Evolutionary conservation across 495 filamentous ascomycete genomes (phyloP).

Genomic region (Hyaloscypha variabilis): DNA sequence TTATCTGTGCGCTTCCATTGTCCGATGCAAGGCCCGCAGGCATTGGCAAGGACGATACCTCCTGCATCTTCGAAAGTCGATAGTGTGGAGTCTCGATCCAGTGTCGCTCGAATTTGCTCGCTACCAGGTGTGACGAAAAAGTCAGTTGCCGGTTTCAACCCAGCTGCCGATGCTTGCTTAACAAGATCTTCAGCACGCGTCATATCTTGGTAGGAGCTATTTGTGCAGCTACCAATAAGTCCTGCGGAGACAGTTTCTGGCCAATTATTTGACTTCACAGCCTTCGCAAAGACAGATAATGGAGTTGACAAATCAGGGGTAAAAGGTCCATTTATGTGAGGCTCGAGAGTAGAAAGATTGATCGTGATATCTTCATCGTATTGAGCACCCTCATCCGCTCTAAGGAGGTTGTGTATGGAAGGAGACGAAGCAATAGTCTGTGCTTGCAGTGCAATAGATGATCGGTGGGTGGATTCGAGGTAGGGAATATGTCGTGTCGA

Average conservation of each 20-base stretch:
- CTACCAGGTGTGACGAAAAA: slow-evolving; percentile 97
- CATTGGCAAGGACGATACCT: slow-evolving; percentile 89
- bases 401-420: slow-evolving; percentile 59
- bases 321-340: slow-evolving; percentile 96
- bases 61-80: slow-evolving; percentile 86
- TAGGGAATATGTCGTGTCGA: slow-evolving; percentile 73
- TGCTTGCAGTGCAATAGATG: slow-evolving; percentile 67
- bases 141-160: slow-evolving; percentile 82
- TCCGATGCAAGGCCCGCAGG: slow-evolving; percentile 80
- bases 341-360: slow-evolving; percentile 86
- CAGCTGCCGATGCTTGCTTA: slow-evolving; percentile 83
- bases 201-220: slow-evolving; percentile 99
- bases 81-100: slow-evolving; percentile 83
- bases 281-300: slow-evolving; percentile 81
- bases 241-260: slow-evolving; percentile 88
- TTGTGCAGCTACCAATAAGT: slow-evolving; percentile 96
- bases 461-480: slow-evolving; percentile 79
- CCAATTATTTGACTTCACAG: slow-evolving; percentile 84
- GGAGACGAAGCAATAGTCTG: slow-evolving; percentile 49
- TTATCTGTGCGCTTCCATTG: slow-evolving; percentile 94
- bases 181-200: slow-evolving; percentile 89
- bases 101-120: slow-evolving; percentile 93
- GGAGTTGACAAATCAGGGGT: slow-evolving; percentile 95
- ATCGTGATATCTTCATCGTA: slow-evolving; percentile 95
- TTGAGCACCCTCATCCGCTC: slow-evolving; percentile 75